These are phyloP conservation scores for Diaporthe citri DNA, from an alignment of 2,329 filamentous ascomycete genomes.

Conservation along the genomic window DNA sequence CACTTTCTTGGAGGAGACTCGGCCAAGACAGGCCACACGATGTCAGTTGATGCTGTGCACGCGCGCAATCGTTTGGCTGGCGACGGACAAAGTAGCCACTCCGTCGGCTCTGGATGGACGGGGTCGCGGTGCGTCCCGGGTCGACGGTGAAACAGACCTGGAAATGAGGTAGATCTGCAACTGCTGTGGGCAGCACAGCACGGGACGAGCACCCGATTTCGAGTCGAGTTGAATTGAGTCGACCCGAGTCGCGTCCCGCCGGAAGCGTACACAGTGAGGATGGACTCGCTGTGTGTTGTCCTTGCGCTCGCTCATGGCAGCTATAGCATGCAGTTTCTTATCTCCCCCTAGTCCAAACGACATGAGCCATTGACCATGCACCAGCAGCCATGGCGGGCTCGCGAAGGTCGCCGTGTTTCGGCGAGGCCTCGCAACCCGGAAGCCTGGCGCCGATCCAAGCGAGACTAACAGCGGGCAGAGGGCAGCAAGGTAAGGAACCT, in stretches of 20 bases:
- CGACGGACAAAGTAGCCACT: constrained; percentile 13
- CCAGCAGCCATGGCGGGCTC: constrained; percentile 3
- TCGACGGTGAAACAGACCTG: constrained; percentile 2
- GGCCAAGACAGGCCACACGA: constrained; percentile 18
- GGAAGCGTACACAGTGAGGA: not conserved
- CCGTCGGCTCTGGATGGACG: not conserved
- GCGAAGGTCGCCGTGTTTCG: constrained; percentile 28
- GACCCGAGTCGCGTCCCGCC: not conserved
- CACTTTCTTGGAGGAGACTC: constrained; percentile 2
- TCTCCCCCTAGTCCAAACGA: not conserved
- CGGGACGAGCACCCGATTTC: too few relatives aligned
- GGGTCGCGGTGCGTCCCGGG: constrained; percentile 5
- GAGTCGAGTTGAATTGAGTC: not conserved
- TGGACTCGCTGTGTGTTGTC: not conserved
- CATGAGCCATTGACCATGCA: not conserved
- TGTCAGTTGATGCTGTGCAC: constrained; percentile 18
- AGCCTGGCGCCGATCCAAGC: constrained; percentile 27
- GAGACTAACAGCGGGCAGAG: constrained; percentile 12
- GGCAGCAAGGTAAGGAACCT: not conserved
- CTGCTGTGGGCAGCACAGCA: too few relatives aligned
- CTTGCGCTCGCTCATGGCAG: not conserved
- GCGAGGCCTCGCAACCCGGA: constrained; percentile 20
- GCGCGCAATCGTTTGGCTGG: constrained; percentile 27
- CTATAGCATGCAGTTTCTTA: not conserved
- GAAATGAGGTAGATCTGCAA: constrained; percentile 9